Evolutionary conservation across 208 protist genomes (phyloP), one percentile per base, ranked within the genome.

Genomic region (Wallacemonas collosoma): DNA sequence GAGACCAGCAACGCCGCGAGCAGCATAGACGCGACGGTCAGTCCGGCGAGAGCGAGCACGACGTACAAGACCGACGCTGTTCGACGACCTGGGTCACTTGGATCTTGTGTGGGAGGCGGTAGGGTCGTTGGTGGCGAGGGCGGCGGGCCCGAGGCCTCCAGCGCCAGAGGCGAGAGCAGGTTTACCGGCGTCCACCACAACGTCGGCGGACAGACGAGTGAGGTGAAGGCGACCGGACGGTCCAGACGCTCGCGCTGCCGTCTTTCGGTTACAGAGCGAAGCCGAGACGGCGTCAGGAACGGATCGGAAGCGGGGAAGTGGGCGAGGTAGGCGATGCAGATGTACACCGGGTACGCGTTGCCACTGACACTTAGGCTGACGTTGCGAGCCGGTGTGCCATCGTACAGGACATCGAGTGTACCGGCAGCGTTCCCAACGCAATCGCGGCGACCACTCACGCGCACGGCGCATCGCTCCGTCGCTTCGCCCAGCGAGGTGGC

Each of bases 401-500:
- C 68, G 70, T 78, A 83, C 3, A 68, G 35, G 7, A 66, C 56
- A 70, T 87, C 81, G n/a, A 82, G 63, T n/a, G 81, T 87, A 43
- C 81, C 81, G 17, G 81, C 81, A 14, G 81, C 75, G 48, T 83
- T 87, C 53, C 77, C 78, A 2, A 87, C 64, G 53, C 81, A 87
- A 47, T 87, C 81, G 15, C 75, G 78, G 12, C 81, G 73, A 56
- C 74, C 80, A 64, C 75, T 83, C 41, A 87, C 68, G 15, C 81
- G 77, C 43, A 83, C 72, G 1, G 72, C 57, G 54, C 81, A 87
- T 36, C 44, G 53, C 65, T 72, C 72, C 44, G 12, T 26, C n/a
- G 12, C 15, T 3, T 53, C 60, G 11, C 57, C 36, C 57, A 63
- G 36, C 57, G 38, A 38, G 36, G 38, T 15, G 9, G 57, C 9